Conservation (phyloP, 106 monocot genomes). For the Dioscorea alata region DNA sequence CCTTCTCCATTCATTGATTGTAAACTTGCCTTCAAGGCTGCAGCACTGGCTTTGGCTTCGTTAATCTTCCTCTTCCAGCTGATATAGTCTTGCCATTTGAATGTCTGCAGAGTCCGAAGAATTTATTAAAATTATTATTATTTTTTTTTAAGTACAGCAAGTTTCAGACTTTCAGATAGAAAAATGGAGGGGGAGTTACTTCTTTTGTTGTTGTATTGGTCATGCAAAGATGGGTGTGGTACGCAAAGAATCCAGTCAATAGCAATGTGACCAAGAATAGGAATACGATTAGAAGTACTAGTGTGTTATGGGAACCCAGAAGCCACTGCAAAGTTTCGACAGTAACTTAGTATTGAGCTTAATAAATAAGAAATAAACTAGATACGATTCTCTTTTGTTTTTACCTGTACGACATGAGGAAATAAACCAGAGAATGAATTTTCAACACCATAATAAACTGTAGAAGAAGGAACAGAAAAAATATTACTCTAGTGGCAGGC, state of each 20-base stretch:
- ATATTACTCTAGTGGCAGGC: neutral
- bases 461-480: conserved; percentile 19
- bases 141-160: neutral
- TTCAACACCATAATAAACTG: conserved; percentile 90
- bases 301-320: conserved; percentile 70
- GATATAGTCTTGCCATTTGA: conserved; percentile 96
- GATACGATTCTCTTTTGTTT: neutral
- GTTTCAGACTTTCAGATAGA: too few species aligned
- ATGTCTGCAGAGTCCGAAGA: conserved; percentile 39
- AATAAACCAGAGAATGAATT: conserved; percentile 69
- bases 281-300: conserved; percentile 77
- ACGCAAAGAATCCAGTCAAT: conserved; percentile 82
- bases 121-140: neutral
- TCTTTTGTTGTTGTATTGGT: conserved; percentile 97
- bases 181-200: conserved; percentile 25
- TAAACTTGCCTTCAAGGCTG: conserved; percentile 53
- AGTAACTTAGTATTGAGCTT: neutral
- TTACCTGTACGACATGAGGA: conserved; percentile 91
- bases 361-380: neutral
- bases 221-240: conserved; percentile 84
- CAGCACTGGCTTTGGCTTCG: conserved; percentile 75
- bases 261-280: conserved; percentile 56
- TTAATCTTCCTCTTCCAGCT: conserved; percentile 81
- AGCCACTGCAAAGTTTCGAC: conserved; percentile 65
- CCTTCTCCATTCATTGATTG: conserved; percentile 25